These are phyloP conservation scores for Sarocladiaceae sp. DNA, from an alignment of 2,329 filamentous ascomycete genomes.

Conservation along the genomic window DNA sequence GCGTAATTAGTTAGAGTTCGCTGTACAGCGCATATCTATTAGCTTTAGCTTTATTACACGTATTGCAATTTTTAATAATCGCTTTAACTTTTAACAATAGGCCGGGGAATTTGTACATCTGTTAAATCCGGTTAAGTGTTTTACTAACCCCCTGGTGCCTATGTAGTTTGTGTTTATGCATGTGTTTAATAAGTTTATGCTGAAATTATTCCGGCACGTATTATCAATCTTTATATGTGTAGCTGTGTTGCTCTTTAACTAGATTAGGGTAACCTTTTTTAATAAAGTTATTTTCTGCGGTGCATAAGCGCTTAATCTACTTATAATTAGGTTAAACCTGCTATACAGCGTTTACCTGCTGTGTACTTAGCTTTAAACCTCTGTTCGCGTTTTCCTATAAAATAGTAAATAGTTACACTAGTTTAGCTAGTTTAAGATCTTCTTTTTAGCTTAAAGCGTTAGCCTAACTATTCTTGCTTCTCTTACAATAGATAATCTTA, in stretches of 20 bases:
- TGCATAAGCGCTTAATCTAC: too few species aligned
- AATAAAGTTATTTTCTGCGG: neutral
- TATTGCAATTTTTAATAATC: neutral
- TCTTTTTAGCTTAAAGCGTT: slow-evolving; percentile 1
- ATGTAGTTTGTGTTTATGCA: neutral
- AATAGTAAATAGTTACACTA: neutral
- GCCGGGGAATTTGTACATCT: too few species aligned
- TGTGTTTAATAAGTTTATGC: neutral
- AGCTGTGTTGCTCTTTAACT: neutral
- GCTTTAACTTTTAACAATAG: too few species aligned
- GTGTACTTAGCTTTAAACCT: neutral
- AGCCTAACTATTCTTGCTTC: slow-evolving; percentile 10
- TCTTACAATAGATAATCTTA: slow-evolving; percentile 15
- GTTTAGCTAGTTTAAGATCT: too few species aligned
- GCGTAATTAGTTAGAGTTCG: slow-evolving; percentile 11
- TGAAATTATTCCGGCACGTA: neutral
- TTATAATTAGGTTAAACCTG: neutral
- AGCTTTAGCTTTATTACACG: slow-evolving; percentile 9
- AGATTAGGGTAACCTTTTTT: neutral
- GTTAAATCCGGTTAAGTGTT: too few species aligned
- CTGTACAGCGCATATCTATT: slow-evolving; percentile 11
- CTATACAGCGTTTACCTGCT: neutral
- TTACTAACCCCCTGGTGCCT: too few species aligned
- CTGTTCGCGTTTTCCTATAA: neutral
- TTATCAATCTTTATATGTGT: neutral